These are phyloP conservation scores for Leishmania major DNA, from an alignment of 208 protist genomes.

Conservation along the genomic window DNA sequence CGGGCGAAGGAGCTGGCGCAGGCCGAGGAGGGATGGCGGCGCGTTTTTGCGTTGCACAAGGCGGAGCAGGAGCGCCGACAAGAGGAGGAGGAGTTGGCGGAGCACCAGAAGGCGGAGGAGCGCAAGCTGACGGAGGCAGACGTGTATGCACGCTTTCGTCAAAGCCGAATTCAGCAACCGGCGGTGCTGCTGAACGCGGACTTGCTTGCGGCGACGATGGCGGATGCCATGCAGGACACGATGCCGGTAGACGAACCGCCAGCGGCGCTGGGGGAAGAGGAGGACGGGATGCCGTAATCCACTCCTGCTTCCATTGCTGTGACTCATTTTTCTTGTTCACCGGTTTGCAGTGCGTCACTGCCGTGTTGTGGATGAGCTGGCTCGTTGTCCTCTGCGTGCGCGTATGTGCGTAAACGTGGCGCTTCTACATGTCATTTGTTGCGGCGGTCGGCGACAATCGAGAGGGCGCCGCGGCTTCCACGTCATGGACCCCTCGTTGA, in stretches of 20 bases:
- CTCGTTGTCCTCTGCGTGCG: background rate
- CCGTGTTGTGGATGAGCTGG: background rate
- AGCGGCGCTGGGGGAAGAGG: conserved; percentile 5
- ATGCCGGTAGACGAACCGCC: background rate
- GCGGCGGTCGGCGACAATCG: background rate
- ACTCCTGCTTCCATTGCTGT: background rate
- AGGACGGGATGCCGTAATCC: background rate
- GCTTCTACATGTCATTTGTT: background rate
- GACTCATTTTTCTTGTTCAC: background rate
- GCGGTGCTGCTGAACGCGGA: conserved; percentile 26
- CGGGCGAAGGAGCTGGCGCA: conserved; percentile 42
- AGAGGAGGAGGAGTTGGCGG: conserved; percentile 37
- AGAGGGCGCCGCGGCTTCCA: background rate
- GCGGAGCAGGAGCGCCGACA: conserved; percentile 43
- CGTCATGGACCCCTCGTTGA: background rate
- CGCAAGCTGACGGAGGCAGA: conserved; percentile 32
- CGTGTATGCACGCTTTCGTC: conserved; percentile 48
- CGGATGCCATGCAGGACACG: conserved; percentile 17
- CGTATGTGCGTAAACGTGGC: background rate
- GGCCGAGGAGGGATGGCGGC: conserved; percentile 47
- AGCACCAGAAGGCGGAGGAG: conserved; percentile 44
- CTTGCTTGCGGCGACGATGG: conserved; percentile 21
- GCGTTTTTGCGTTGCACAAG: conserved; percentile 42
- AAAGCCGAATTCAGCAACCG: conserved; percentile 25
- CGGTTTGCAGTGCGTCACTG: background rate